Percentiles rank a stretch among this genome's conserved stretches.
Evolutionary conservation across 148 eudicot species (phyloP).

Genomic region (Rheum nobile): DNA sequence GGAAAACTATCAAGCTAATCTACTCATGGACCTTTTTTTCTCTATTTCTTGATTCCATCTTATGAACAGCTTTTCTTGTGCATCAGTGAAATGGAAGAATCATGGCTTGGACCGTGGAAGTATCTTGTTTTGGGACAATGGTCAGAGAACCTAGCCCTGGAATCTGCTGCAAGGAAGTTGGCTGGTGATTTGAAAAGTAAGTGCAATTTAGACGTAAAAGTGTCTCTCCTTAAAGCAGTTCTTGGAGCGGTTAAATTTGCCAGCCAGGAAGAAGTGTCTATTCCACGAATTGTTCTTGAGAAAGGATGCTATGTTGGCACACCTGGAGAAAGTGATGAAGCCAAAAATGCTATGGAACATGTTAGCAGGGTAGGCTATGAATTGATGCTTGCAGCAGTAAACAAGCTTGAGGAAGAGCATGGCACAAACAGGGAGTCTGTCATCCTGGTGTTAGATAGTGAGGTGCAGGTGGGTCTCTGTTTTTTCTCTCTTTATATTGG

Average conservation of each 20-base stretch:
- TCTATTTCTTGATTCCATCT: not conserved
- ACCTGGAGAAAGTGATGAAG: slow-evolving; percentile 13
- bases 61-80: not conserved
- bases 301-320: slow-evolving; percentile 53
- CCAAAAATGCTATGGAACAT: slow-evolving; percentile 20
- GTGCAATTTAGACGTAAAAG: slow-evolving; percentile 24
- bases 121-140: slow-evolving; percentile 59
- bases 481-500: slow-evolving; percentile 9
- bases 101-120: slow-evolving; percentile 80
- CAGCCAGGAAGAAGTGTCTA: slow-evolving; percentile 23
- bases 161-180: slow-evolving; percentile 31
- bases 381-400: slow-evolving; percentile 26
- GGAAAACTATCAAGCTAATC: not conserved
- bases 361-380: slow-evolving; percentile 21
- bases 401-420: slow-evolving; percentile 38
- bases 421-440: slow-evolving; percentile 48
- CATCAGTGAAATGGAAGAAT: slow-evolving; percentile 63
- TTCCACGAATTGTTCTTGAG: slow-evolving; percentile 38
- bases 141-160: slow-evolving; percentile 34
- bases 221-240: slow-evolving; percentile 33
- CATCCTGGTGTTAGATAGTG: slow-evolving; percentile 66
- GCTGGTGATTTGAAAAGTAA: slow-evolving; percentile 27
- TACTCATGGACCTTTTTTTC: not conserved
- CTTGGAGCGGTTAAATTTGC: slow-evolving; percentile 35
- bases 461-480: slow-evolving; percentile 57